Base-by-base conservation (phyloP, 768 basidiomycete species). In the Serendipita sp. region DNA sequence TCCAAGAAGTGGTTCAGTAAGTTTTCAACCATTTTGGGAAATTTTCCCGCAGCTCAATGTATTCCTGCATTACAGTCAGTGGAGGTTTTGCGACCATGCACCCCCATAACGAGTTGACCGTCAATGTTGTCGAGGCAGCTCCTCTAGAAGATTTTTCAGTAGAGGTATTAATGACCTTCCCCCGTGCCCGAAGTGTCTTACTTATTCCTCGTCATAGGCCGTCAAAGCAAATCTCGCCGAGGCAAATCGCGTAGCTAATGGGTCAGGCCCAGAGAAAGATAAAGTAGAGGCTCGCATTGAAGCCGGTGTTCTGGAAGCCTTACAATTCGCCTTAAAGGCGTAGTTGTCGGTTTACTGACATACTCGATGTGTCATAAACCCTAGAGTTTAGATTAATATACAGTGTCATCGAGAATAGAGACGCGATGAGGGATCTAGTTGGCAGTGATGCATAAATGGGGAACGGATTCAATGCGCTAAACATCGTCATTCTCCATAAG, bases 1-100 rank as follows among this genome's bases (percentile, higher is more conserved):
- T 82, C 85, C 65, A 94, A 96, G 82, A 98, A 95, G 79, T 98
- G 89, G 87, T 99, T 98, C 73, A 90, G 96, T 96, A 74, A 72
- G 91, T 77, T 35, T 4, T 44, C 16, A 64, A 63, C 23, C 5
- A 63, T 63, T 65, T 47, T 45, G 23, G 56, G 4, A 64, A 44
- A 34, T 35, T 51, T 18, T 44, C 64, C 16, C 5, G 36, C 18
- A 44, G 56, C 58, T 32, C 56, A 10, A 16, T 28, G 3, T 56
- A 44, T 63, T 36, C 54, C 64, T 13, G 41, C 13, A 41, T 13
- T 64, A n/a, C 70, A 99, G 96, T 90, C 38, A 96, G 94, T 64
- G 87, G 91, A 65, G 96, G 96, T 64, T 97, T 99, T 74, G 94
- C 96, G 63, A 97, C 89, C 66, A 90, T 99, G 45, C 96, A 99